Evolutionary conservation across 345 rosid species (phyloP).

Genomic region (Lagerstroemia speciosa): DNA sequence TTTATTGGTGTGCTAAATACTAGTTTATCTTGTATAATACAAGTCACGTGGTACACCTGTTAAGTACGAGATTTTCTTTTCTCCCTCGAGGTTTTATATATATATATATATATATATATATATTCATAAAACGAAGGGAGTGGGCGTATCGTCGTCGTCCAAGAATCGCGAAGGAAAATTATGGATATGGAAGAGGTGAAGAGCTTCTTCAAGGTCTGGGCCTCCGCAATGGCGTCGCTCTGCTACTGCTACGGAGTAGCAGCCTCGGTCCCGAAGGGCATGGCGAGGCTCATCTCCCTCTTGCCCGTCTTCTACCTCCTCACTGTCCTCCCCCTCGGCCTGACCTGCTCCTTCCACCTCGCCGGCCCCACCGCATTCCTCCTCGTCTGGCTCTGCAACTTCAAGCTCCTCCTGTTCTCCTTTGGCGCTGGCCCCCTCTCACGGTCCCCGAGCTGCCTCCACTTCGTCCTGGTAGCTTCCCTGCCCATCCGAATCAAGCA

Average conservation of each 20-base stretch:
- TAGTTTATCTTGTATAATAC: too few species aligned
- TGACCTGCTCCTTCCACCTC: slow-evolving; percentile 19
- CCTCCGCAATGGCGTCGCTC: slow-evolving; percentile 11
- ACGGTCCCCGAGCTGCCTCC: slow-evolving; percentile 19
- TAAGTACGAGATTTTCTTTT: too few species aligned
- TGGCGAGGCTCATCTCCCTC: slow-evolving; percentile 24
- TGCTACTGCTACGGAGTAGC: slow-evolving; percentile 23
- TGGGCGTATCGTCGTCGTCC: too few species aligned
- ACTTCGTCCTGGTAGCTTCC: slow-evolving; percentile 43
- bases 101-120: too few species aligned
- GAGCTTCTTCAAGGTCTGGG: slow-evolving; percentile 26
- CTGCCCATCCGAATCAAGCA: slow-evolving; percentile 37
- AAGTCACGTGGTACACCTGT: too few species aligned
- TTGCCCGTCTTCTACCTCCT: slow-evolving; percentile 34
- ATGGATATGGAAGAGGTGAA: slow-evolving; percentile 7
- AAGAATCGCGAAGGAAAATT: background rate
- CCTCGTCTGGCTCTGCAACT: slow-evolving; percentile 29
- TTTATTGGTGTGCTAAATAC: too few species aligned
- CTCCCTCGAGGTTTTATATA: too few species aligned
- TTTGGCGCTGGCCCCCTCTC: slow-evolving; percentile 33
- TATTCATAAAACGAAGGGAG: too few species aligned
- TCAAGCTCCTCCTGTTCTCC: slow-evolving; percentile 44
- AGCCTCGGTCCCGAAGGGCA: slow-evolving; percentile 22
- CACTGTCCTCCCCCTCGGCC: slow-evolving; percentile 23
- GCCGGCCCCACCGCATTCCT: slow-evolving; percentile 22